These are phyloP conservation scores for Pseudogymnoascus sp. DNA, from an alignment of 2,329 filamentous ascomycete genomes.

Conservation along the genomic window DNA sequence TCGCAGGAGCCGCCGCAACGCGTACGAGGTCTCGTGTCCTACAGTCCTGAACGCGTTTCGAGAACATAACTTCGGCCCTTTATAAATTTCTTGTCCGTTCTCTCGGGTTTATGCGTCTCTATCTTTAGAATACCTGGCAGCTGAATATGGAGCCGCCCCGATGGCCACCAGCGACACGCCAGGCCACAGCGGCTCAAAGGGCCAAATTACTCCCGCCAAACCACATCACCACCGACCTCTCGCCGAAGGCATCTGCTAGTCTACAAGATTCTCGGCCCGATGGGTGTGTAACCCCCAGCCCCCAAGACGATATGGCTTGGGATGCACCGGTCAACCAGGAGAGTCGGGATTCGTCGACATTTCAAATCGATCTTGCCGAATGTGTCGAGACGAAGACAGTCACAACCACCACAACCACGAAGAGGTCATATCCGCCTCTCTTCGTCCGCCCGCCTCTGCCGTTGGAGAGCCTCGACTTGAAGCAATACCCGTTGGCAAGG, in stretches of 20 bases:
- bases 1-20: background rate
- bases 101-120: constrained; percentile 1
- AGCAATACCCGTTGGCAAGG: constrained; percentile 80
- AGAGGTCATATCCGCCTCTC: constrained; percentile 75
- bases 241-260: background rate
- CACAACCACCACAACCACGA: constrained; percentile 87
- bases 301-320: background rate
- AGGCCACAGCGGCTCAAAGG: background rate
- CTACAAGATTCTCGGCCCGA: background rate
- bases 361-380: constrained; percentile 48
- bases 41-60: background rate
- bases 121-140: constrained; percentile 3
- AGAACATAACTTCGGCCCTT: background rate
- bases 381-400: constrained; percentile 64
- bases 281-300: background rate
- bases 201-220: constrained; percentile 1
- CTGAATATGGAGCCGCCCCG: constrained; percentile 4
- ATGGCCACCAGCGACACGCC: constrained; percentile 4
- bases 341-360: constrained; percentile 18
- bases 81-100: background rate
- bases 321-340: background rate
- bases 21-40: constrained; percentile 4
- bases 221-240: background rate
- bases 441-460: constrained; percentile 58
- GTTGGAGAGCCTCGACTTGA: constrained; percentile 66